Evolutionary conservation across 306 rosid genomes (phyloP).

Genomic region (Vigna angularis): DNA sequence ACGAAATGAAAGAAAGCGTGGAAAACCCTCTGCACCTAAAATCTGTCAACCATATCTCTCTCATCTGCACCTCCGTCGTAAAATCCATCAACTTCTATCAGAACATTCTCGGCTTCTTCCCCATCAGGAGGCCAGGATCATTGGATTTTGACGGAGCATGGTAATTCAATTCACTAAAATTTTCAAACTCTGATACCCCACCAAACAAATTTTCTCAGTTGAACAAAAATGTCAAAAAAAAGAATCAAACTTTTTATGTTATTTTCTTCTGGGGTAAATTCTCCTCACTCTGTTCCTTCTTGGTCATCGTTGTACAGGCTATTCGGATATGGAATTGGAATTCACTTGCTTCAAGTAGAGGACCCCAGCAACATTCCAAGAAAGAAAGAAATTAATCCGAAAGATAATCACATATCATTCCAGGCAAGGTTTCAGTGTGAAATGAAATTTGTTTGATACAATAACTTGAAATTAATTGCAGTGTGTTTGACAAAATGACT

Average conservation of each 20-base stretch:
- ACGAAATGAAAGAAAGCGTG: conserved; percentile 65
- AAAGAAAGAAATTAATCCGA: conserved; percentile 82
- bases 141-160: conserved; percentile 89
- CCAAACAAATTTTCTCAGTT: not conserved
- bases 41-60: conserved; percentile 90
- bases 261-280: not conserved
- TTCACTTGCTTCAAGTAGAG: conserved; percentile 81
- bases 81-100: conserved; percentile 76
- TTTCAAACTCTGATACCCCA: not conserved
- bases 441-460: too few species aligned
- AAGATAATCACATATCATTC: conserved; percentile 91
- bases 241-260: not conserved
- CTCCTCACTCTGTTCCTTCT: not conserved
- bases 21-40: conserved; percentile 86
- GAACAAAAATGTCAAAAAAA: too few species aligned
- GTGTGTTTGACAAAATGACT: too few species aligned
- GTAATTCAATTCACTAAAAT: conserved; percentile 40
- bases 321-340: conserved; percentile 87
- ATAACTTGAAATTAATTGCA: too few species aligned
- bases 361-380: conserved; percentile 55
- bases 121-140: conserved; percentile 90
- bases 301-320: conserved; percentile 53
- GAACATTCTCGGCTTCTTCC: conserved; percentile 82
- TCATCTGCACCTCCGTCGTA: conserved; percentile 66
- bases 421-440: conserved; percentile 58